Base-by-base conservation (phyloP, 306 rosid genomes). In the Pueraria montana region DNA sequence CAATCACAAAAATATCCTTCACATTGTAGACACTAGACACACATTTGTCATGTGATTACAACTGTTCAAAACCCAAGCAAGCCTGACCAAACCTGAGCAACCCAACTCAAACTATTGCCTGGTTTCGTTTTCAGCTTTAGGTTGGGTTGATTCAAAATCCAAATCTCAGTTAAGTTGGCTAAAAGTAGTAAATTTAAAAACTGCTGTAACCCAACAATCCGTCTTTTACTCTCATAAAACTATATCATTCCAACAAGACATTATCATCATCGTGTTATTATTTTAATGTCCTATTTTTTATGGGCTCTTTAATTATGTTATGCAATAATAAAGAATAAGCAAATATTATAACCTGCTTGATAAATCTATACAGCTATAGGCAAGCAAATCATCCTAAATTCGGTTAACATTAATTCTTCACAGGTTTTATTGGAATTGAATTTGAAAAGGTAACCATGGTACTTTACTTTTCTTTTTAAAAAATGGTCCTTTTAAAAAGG, bases 1-100 rank as follows among this genome's bases (percentile, higher is more conserved):
- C 32, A 66, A 61, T 46, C 11, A 12, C 30, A 24, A 11, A 73
- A 48, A 49, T 56, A 46, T 34, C 48, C 79, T 67, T 74, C 75
- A 40, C 52, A 69, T 24, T 55, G n/a, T 43, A 43, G 49, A 43
- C 9, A 8, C 43, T 49, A 38, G 1, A 24, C 30, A 36, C 64
- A 13, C 42, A 63, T 43, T 81, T 71, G 17, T 26, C 40, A 55
- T 64, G 49, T 21, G 56, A 82, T 34, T 79, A 40, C 17, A 67
- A 58, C 58, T 12, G 26, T 72, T 71, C 79, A 77, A 49, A 65
- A 61, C 18, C 71, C 42, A 59, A 40, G 58, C 56, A 59, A 59
- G 48, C 65, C 9, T 18, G 18, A 73, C 13, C 49, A 52, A 32
- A 80, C 24, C 48, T 3, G 18, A 43, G 64, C 49, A 82, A 76